Percentiles rank a stretch among this genome's conserved stretches.
Conservation (phyloP, 192 early-diverging fungal species). For the Coemansia sp. region DNA sequence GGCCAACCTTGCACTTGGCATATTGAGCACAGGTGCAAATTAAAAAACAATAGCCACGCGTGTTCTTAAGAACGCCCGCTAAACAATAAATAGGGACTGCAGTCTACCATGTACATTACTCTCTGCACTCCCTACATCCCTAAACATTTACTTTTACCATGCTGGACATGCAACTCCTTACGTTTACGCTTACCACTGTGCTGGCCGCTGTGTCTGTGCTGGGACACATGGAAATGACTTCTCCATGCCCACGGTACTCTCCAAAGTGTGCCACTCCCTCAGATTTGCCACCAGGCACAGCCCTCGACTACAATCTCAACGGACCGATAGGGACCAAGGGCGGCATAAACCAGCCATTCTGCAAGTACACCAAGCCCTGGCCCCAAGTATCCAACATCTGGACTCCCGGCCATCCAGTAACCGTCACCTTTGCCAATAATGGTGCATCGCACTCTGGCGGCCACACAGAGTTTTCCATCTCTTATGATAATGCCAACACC, state of each 20-base stretch:
- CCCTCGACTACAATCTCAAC: constrained; percentile 41
- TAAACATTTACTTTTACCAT: neutral
- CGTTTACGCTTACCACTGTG: neutral
- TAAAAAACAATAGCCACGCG: neutral
- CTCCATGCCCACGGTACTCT: constrained; percentile 20
- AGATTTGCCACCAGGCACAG: neutral
- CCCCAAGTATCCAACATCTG: constrained; percentile 10
- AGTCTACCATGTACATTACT: neutral
- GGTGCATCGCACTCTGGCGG: constrained; percentile 49
- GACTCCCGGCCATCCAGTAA: constrained; percentile 42
- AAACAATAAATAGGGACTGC: neutral
- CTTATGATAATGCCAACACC: constrained; percentile 41
- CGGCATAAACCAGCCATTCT: constrained; percentile 21
- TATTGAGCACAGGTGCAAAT: neutral
- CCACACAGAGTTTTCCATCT: constrained; percentile 56
- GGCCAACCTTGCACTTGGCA: neutral
- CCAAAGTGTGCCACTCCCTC: constrained; percentile 4
- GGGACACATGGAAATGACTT: constrained; percentile 22
- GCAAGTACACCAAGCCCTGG: constrained; percentile 30
- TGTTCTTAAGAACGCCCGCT: neutral
- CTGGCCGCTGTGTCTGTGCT: neutral
- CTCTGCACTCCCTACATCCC: neutral
- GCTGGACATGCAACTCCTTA: neutral
- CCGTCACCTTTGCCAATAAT: constrained; percentile 28
- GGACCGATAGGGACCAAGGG: constrained; percentile 31